Evolutionary conservation across 306 rosid genomes (phyloP), one percentile per base, ranked within the genome.

Genomic region (Pyrus bretschneideri): DNA sequence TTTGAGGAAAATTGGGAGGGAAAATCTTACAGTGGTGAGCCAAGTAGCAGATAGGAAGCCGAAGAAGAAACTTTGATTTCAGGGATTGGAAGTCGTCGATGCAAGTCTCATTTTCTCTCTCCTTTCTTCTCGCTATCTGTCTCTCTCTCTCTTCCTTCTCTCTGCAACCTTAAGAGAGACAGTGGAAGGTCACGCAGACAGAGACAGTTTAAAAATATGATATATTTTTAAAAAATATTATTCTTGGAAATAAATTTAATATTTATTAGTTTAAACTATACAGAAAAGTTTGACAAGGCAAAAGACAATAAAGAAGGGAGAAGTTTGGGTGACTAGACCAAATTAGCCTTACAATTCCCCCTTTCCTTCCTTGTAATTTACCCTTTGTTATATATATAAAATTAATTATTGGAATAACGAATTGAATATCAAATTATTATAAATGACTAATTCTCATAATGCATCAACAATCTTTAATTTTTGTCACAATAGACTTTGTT

Each of bases 81-180:
- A 83, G 85, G 70, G 70, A 38, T 55, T 46, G 67, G 71, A 83
- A 81, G 77, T 62, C 89, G 81, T 74, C 85, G 76, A 88, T 78
- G 78, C 72, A 75, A 85, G 87, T 79, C 74, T 74, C 86, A 59
- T 63, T 35, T 51, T 51, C 59, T 76, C 81, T 78, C 58, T 83
- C 38, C 38, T 33, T 33, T 1, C 38, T 33, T 33, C 38, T 33
- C 38, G 38, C 38, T 6, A 0, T 33, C 83, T 62, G 67, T 75
- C 64, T 59, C 29, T 69, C 77, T 76, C 81, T 73, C 67, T 80
- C 81, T 58, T 30, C 74, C 45, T 78, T 82, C 80, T 73, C 77
- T 75, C 29, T 83, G 89, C 83, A 81, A 80, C 85, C 88, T 88
- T 79, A 85, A 76, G 80, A 87, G 87, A 85, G 88, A 87, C 87